These are phyloP conservation scores for Hypericum perforatum DNA, from an alignment of 345 rosid genomes.

Conservation along the genomic window DNA sequence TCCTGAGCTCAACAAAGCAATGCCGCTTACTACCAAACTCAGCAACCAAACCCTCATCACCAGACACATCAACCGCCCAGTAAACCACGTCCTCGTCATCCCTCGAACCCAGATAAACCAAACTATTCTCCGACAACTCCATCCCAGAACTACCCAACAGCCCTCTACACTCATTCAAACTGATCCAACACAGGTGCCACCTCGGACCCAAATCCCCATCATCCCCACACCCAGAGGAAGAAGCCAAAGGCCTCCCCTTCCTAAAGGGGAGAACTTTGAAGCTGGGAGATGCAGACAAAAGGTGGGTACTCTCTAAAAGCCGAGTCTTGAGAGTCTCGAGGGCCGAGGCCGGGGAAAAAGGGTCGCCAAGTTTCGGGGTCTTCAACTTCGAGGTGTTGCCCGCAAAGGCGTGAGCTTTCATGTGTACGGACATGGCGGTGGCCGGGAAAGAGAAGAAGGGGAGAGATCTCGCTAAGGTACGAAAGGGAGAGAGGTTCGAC, in stretches of 20 bases:
- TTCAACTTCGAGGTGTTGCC: slow-evolving; percentile 54
- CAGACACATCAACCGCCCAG: slow-evolving; percentile 74
- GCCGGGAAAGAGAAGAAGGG: slow-evolving; percentile 15
- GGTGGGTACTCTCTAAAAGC: slow-evolving; percentile 32
- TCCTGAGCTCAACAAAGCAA: slow-evolving; percentile 82
- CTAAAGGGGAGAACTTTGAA: slow-evolving; percentile 71
- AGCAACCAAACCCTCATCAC: slow-evolving; percentile 29
- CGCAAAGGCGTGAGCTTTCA: slow-evolving; percentile 67
- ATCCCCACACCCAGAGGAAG: slow-evolving; percentile 25
- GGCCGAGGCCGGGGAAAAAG: slow-evolving; percentile 54
- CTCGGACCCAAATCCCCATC: slow-evolving; percentile 31
- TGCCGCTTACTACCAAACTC: slow-evolving; percentile 32
- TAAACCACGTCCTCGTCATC: slow-evolving; percentile 50
- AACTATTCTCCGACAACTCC: slow-evolving; percentile 42
- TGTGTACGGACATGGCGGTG: slow-evolving; percentile 48
- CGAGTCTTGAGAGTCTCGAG: slow-evolving; percentile 53
- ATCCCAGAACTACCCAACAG: slow-evolving; percentile 34
- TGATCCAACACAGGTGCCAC: slow-evolving; percentile 84
- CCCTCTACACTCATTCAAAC: slow-evolving; percentile 45
- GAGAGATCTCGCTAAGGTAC: slow-evolving; percentile 12
- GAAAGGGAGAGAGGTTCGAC: slow-evolving; percentile 16
- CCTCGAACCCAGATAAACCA: slow-evolving; percentile 71
- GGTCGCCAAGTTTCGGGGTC: slow-evolving; percentile 52
- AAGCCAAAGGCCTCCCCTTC: slow-evolving; percentile 72
- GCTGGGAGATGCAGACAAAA: slow-evolving; percentile 31